phyloP scores from a whole-genome alignment of 2,329 filamentous ascomycete genomes.

The Microcera coccophila region DNA sequence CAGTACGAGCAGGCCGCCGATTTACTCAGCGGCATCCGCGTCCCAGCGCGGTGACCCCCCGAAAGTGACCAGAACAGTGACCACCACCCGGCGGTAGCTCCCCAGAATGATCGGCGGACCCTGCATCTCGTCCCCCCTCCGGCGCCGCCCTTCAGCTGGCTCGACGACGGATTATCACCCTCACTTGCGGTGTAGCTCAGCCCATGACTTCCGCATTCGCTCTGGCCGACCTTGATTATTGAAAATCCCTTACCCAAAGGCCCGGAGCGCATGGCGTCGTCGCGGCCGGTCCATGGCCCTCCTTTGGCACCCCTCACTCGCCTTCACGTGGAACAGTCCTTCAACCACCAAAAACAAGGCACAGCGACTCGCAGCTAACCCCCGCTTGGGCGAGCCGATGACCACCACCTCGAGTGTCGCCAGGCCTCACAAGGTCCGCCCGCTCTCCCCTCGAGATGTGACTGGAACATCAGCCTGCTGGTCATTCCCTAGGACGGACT shows the following conservation, averaged over 20 bases:
- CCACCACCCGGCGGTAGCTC: background rate
- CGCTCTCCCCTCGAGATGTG: slow-evolving; percentile 17
- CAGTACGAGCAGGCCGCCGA: too few relatives aligned
- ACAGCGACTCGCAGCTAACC: slow-evolving; percentile 17
- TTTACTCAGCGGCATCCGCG: slow-evolving; percentile 21
- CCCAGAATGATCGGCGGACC: slow-evolving; percentile 8
- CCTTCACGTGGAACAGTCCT: slow-evolving; percentile 22
- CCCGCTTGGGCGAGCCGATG: slow-evolving; percentile 17
- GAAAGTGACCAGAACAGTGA: background rate
- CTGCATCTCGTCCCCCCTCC: background rate
- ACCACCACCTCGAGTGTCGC: slow-evolving; percentile 23
- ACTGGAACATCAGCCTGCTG: slow-evolving; percentile 12
- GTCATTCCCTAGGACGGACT: background rate
- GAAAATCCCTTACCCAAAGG: slow-evolving; percentile 5
- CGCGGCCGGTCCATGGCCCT: slow-evolving; percentile 18
- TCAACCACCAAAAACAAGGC: slow-evolving; percentile 5
- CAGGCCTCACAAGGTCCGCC: slow-evolving; percentile 8
- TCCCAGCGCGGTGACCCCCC: too few relatives aligned
- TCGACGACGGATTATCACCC: background rate
- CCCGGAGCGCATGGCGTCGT: slow-evolving; percentile 23
- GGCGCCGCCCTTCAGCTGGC: slow-evolving; percentile 16
- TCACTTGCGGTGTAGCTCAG: slow-evolving; percentile 9
- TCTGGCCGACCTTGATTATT: slow-evolving; percentile 13
- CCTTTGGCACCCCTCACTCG: slow-evolving; percentile 8
- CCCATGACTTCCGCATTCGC: slow-evolving; percentile 26